phyloP scores from a whole-genome alignment of 108 stramenopile genomes.

The Bacterosira constricta region DNA sequence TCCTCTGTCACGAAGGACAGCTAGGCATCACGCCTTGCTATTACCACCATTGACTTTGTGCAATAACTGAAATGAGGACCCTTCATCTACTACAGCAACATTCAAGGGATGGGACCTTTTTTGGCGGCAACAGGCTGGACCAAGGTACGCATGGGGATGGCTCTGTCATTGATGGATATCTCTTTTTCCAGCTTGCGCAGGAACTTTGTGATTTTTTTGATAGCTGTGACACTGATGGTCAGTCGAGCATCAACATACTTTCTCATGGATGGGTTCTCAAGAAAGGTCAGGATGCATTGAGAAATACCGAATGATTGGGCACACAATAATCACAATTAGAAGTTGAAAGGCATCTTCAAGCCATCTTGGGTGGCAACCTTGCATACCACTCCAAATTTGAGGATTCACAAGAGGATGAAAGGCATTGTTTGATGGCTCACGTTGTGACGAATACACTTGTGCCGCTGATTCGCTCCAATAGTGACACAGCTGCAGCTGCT shows the following conservation, averaged over 20 bases:
- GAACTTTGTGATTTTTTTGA: conserved; percentile 65
- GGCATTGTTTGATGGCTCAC: conserved; percentile 23
- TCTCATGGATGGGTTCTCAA: conserved; percentile 21
- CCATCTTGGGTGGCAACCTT: conserved; percentile 35
- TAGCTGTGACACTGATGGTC: conserved; percentile 59
- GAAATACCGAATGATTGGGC: conserved; percentile 14
- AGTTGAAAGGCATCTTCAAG: conserved; percentile 28
- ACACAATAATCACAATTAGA: background rate
- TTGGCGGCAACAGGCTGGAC: conserved; percentile 71
- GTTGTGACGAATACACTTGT: conserved; percentile 25
- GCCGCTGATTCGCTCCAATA: conserved; percentile 24
- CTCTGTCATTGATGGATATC: conserved; percentile 46
- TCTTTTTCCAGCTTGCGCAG: conserved; percentile 72
- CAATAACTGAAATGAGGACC: too few species aligned
- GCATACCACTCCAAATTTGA: conserved; percentile 24
- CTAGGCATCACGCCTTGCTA: conserved; percentile 49
- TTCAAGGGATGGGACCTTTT: too few species aligned
- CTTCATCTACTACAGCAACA: too few species aligned
- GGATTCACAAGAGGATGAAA: conserved; percentile 7
- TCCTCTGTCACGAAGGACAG: conserved; percentile 42
- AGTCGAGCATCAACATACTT: conserved; percentile 29
- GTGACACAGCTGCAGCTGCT: conserved; percentile 11
- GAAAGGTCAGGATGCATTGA: conserved; percentile 10
- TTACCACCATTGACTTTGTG: conserved; percentile 56
- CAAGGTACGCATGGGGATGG: conserved; percentile 58